Conservation (phyloP, 1,139 yeast species). For the Yamadazyma atlantica region DNA sequence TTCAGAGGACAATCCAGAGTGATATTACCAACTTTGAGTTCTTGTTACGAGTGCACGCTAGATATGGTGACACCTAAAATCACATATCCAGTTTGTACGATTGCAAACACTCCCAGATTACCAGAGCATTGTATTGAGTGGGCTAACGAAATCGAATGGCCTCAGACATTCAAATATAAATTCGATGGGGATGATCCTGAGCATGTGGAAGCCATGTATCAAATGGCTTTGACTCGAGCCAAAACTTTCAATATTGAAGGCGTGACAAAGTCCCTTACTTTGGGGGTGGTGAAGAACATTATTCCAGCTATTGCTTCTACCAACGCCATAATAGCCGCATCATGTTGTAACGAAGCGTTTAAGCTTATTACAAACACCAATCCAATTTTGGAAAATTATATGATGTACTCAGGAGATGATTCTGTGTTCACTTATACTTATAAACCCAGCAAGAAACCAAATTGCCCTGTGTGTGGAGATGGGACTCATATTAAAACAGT, state of each 20-base stretch:
- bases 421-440: constrained; percentile 76
- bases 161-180: constrained; percentile 41
- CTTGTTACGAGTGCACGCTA: constrained; percentile 92
- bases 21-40: constrained; percentile 77
- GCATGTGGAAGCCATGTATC: constrained; percentile 67
- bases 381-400: constrained; percentile 72
- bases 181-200: constrained; percentile 72
- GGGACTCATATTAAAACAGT: constrained; percentile 32
- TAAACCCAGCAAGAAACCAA: constrained; percentile 54
- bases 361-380: constrained; percentile 71
- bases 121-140: constrained; percentile 96
- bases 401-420: constrained; percentile 84
- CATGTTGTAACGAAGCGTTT: constrained; percentile 86
- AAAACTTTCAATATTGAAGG: constrained; percentile 64
- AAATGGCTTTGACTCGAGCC: constrained; percentile 61
- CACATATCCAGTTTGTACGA: constrained; percentile 89
- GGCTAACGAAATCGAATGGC: constrained; percentile 83
- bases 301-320: constrained; percentile 96
- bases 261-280: constrained; percentile 67
- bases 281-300: constrained; percentile 89
- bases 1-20: constrained; percentile 90
- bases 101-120: constrained; percentile 88
- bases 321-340: constrained; percentile 88
- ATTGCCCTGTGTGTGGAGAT: constrained; percentile 75
- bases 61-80: constrained; percentile 70